Evolutionary conservation across 2,329 filamentous ascomycete genomes (phyloP), one percentile per base, ranked within the genome.

Genomic region (Elsinoe perseae): DNA sequence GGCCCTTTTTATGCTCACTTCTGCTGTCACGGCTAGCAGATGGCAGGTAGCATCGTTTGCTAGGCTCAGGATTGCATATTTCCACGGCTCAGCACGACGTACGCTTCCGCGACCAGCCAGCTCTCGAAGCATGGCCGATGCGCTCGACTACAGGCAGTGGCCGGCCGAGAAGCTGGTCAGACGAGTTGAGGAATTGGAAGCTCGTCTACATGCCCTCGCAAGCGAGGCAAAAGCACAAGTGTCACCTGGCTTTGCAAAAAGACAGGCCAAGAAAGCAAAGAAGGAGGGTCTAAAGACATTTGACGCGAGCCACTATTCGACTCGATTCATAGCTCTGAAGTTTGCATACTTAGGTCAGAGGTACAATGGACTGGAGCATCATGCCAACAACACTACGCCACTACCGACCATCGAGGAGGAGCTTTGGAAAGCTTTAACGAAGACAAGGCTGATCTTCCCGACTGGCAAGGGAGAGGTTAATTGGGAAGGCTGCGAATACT

Each of bases 291-390:
- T 67, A 20, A 58, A 66, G 58, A 68, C 77, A 73, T 85, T 95
- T 65, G 89, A 97, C 68, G 83, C 88, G 0, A 83, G 83, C 12
- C 86, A 83, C 66, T 95, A 96, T 70, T 80, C 82, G 32, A 95
- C 89, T 1, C 83, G 93, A 46, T 83, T 86, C 59, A 87, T 98
- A 61, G 93, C 92, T 6, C 76, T 98, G 58, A 97, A 96, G 70
- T 84, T 98, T 60, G 91, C 93, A 36, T 98, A 98, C 69, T 75
- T 97, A 32, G 93, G 93, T 46, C 87, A 89, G 68, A 81, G 82
- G 56, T 98, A 97, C 71, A 92, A 93, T 70, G 93, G 93, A 1
- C 95, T 90, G 69, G 93, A 98, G 74, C 88, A 92, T 70, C 85
- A 92, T 66, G 79, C 80, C 58, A 83, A 83, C 62, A 86, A 86